Percentiles rank a stretch among this genome's conserved stretches.
phyloP scores from a whole-genome alignment of 495 filamentous ascomycete species.

The Lophiostoma macrostomum region DNA sequence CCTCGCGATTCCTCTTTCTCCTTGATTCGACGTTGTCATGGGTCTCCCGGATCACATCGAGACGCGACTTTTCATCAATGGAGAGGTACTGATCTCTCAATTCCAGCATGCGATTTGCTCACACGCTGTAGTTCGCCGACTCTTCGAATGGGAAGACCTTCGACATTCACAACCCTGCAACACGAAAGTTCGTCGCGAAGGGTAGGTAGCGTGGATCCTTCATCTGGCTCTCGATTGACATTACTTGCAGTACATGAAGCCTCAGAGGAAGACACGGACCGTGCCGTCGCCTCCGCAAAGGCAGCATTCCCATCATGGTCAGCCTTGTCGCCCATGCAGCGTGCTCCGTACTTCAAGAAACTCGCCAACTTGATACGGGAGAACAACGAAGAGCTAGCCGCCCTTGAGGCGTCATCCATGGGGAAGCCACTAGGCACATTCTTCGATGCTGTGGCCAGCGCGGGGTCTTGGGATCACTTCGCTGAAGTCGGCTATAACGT shows the following conservation, averaged over 20 bases:
- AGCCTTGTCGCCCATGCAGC: slow-evolving; percentile 44
- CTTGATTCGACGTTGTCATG: slow-evolving; percentile 2
- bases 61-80: slow-evolving; percentile 50
- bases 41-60: slow-evolving; percentile 30
- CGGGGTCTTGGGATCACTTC: slow-evolving; percentile 29
- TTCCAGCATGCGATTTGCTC: not conserved
- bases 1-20: not conserved
- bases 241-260: slow-evolving; percentile 47
- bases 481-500: slow-evolving; percentile 32
- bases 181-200: slow-evolving; percentile 45
- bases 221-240: not conserved
- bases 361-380: slow-evolving; percentile 51
- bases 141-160: slow-evolving; percentile 49
- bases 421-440: slow-evolving; percentile 44
- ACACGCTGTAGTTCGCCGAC: slow-evolving; percentile 42
- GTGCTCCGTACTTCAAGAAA: slow-evolving; percentile 50
- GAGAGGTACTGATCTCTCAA: slow-evolving; percentile 39
- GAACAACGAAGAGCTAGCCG: slow-evolving; percentile 49
- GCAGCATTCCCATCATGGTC: slow-evolving; percentile 59
- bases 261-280: slow-evolving; percentile 52
- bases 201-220: slow-evolving; percentile 23
- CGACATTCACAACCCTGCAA: slow-evolving; percentile 46
- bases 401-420: slow-evolving; percentile 54
- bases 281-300: slow-evolving; percentile 57
- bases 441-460: slow-evolving; percentile 38